Percentiles rank a stretch among this genome's conserved stretches.
Conservation (phyloP, 768 basidiomycete genomes). For the Pleurotus ostreatus region DNA sequence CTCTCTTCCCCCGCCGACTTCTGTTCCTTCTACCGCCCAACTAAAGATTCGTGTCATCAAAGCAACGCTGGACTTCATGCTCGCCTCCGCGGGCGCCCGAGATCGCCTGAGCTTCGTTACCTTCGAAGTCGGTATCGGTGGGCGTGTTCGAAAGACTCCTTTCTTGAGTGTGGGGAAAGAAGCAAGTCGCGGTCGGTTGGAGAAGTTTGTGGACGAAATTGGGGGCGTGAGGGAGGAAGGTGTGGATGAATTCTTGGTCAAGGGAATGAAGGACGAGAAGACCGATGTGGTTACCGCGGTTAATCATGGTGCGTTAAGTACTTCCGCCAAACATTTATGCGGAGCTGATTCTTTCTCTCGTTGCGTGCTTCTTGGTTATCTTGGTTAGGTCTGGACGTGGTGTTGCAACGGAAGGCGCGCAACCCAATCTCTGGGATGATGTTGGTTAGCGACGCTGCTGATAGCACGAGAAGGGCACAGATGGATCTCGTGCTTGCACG, state of each 20-base stretch:
- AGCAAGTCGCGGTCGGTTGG: slow-evolving; percentile 66
- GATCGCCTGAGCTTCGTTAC: slow-evolving; percentile 91
- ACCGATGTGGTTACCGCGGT: slow-evolving; percentile 98
- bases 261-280: slow-evolving; percentile 84
- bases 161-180: slow-evolving; percentile 73
- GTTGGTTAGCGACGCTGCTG: slow-evolving; percentile 88
- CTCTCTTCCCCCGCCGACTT: slow-evolving; percentile 72
- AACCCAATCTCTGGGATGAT: slow-evolving; percentile 91
- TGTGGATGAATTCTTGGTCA: slow-evolving; percentile 55
- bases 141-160: slow-evolving; percentile 87
- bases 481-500: slow-evolving; percentile 98
- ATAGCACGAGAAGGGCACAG: slow-evolving; percentile 89
- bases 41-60: slow-evolving; percentile 90
- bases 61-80: slow-evolving; percentile 80
- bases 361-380: slow-evolving; percentile 20
- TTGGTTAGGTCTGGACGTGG: slow-evolving; percentile 77
- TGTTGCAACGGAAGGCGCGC: slow-evolving; percentile 89
- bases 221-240: slow-evolving; percentile 36
- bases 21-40: slow-evolving; percentile 72
- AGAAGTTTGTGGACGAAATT: slow-evolving; percentile 76
- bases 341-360: too few relatives aligned
- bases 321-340: too few relatives aligned
- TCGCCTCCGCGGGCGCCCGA: slow-evolving; percentile 68
- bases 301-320: slow-evolving; percentile 66
- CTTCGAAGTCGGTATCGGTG: slow-evolving; percentile 84